Conservation (phyloP, 257 asterid genomes). For the Handroanthus guayacan region DNA sequence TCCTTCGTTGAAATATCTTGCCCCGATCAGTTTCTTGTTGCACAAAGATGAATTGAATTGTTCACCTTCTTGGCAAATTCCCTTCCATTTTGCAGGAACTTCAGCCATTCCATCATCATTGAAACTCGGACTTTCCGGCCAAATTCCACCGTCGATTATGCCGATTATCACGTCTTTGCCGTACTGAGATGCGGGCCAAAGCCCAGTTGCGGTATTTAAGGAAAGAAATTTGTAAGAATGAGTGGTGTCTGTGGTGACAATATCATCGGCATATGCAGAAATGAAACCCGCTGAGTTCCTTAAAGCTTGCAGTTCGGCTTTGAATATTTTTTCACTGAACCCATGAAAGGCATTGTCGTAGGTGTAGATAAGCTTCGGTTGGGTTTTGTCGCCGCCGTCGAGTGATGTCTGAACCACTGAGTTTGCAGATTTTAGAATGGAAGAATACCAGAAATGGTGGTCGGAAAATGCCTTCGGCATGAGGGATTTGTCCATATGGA, state of each 20-base stretch:
- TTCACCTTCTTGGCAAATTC: constrained; percentile 38
- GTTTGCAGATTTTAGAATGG: constrained; percentile 25
- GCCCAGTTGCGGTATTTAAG: constrained; percentile 42
- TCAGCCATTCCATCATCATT: constrained; percentile 45
- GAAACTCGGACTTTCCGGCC: constrained; percentile 59
- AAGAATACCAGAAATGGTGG: constrained; percentile 43
- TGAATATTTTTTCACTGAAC: constrained; percentile 32
- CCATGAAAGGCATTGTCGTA: constrained; percentile 48
- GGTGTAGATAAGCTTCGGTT: constrained; percentile 37
- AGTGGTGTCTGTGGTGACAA: constrained; percentile 36
- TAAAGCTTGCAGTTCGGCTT: constrained; percentile 6
- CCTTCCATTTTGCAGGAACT: constrained; percentile 47
- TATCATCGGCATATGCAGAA: constrained; percentile 27
- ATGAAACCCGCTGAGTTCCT: constrained; percentile 39
- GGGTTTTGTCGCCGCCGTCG: background rate
- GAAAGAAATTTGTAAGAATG: constrained; percentile 37
- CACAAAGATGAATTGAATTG: constrained; percentile 47
- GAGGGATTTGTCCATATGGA: constrained; percentile 45
- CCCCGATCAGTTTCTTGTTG: constrained; percentile 51
- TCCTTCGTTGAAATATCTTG: constrained; percentile 39
- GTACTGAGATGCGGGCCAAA: constrained; percentile 50
- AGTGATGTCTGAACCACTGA: background rate
- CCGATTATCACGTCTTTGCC: constrained; percentile 55
- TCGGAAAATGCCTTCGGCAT: constrained; percentile 45
- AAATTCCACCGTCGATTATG: constrained; percentile 45